Conservation (phyloP, 805 yeast species). For the Metschnikowia kofuensis region DNA sequence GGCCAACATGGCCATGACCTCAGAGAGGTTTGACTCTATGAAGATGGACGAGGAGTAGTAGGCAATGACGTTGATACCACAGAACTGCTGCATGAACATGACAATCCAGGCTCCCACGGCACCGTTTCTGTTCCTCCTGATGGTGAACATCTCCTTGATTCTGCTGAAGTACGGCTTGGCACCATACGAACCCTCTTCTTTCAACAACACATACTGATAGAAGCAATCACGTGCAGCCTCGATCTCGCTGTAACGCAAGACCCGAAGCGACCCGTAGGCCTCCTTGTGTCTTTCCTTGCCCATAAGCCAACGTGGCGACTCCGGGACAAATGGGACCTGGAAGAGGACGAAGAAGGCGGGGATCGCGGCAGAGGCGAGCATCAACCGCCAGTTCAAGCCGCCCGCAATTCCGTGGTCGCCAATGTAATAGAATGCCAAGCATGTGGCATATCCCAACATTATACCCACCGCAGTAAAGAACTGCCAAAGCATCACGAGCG, state of each 20-base stretch:
- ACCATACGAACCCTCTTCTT: constrained; percentile 57
- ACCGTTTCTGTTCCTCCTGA: constrained; percentile 82
- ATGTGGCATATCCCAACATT: constrained; percentile 60
- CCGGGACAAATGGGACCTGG: constrained; percentile 57
- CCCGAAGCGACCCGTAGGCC: constrained; percentile 47
- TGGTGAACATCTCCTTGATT: constrained; percentile 56
- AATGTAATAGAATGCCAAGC: constrained; percentile 57
- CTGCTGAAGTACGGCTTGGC: constrained; percentile 45
- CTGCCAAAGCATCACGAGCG: constrained; percentile 70
- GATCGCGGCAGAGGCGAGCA: constrained; percentile 61
- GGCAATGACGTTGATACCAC: constrained; percentile 87
- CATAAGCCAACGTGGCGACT: constrained; percentile 70
- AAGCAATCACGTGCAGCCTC: constrained; percentile 66
- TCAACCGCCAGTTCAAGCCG: constrained; percentile 56
- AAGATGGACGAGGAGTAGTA: constrained; percentile 80
- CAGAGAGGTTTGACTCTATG: constrained; percentile 60
- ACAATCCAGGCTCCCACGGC: constrained; percentile 76
- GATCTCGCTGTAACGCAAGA: constrained; percentile 45
- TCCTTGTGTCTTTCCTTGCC: constrained; percentile 47
- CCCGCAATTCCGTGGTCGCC: constrained; percentile 43
- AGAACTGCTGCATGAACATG: constrained; percentile 89
- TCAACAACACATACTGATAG: constrained; percentile 53
- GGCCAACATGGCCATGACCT: constrained; percentile 64
- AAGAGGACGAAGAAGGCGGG: constrained; percentile 55
- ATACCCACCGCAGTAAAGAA: constrained; percentile 72